These are phyloP conservation scores for Schoenoplectus tabernaemontani DNA, from an alignment of 202 grass and related monocot genomes.

Conservation along the genomic window DNA sequence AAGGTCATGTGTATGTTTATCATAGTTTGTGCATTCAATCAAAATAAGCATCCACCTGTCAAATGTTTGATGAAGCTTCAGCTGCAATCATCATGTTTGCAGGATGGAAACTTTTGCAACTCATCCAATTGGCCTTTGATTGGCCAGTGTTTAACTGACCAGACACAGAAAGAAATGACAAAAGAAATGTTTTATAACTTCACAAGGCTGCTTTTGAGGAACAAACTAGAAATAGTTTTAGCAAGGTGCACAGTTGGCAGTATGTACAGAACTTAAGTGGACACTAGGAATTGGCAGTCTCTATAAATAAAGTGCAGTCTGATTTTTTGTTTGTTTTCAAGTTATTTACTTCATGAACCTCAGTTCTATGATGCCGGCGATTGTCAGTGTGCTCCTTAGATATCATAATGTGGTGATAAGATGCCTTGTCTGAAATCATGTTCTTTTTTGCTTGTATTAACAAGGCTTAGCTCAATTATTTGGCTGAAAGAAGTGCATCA, in stretches of 20 bases:
- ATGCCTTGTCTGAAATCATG: neutral
- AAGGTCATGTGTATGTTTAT: neutral
- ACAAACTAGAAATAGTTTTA: neutral
- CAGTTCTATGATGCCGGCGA: neutral
- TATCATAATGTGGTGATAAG: neutral
- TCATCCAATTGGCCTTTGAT: neutral
- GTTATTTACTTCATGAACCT: neutral
- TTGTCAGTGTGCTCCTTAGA: neutral
- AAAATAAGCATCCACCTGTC: neutral
- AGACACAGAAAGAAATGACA: too few relatives aligned
- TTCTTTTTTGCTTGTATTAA: neutral
- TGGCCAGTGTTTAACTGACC: neutral
- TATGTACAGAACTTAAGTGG: neutral
- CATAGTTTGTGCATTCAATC: neutral
- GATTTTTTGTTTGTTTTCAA: neutral
- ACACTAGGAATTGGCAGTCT: neutral
- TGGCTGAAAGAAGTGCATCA: neutral
- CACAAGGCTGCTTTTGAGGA: neutral
- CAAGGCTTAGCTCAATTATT: neutral
- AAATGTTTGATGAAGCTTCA: neutral
- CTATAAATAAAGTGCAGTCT: neutral
- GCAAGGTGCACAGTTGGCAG: neutral
- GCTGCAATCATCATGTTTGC: neutral
- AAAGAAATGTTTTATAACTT: neutral
- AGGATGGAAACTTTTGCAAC: neutral